Conservation (phyloP, 108 stramenopile species). For the Nannochloropsis gaditana region DNA sequence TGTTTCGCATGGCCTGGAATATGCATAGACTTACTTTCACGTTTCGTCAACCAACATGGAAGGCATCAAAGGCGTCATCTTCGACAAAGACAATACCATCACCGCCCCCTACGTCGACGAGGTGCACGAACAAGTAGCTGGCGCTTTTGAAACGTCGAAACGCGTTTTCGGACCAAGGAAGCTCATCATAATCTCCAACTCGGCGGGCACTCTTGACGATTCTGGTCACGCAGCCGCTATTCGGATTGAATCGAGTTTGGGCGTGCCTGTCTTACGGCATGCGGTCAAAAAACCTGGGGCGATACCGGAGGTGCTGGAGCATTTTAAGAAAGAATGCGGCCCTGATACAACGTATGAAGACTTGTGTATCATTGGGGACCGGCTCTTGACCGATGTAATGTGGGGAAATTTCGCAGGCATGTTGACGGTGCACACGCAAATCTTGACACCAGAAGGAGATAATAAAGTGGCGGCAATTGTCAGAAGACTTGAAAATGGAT, state of each 20-base stretch:
- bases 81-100: conserved; percentile 90
- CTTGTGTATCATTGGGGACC: conserved; percentile 80
- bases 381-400: conserved; percentile 82
- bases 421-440: conserved; percentile 76
- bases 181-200: conserved; percentile 83
- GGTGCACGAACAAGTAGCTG: conserved; percentile 60
- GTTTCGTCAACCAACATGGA: background rate
- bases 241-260: conserved; percentile 67
- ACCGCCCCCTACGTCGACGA: conserved; percentile 76
- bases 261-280: conserved; percentile 78
- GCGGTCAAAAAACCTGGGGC: conserved; percentile 79
- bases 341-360: conserved; percentile 22
- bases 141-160: conserved; percentile 62
- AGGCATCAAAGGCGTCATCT: conserved; percentile 51
- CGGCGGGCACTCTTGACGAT: conserved; percentile 82
- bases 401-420: conserved; percentile 88
- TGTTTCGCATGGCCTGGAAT: too few relatives aligned
- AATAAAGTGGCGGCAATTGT: conserved; percentile 6
- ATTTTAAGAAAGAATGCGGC: conserved; percentile 58
- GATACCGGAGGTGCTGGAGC: conserved; percentile 65
- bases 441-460: background rate
- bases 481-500: background rate
- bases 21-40: background rate
- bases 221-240: conserved; percentile 63
- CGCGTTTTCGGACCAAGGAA: conserved; percentile 64